A percentile compares a stretch with the other conserved stretches of the same genome.
Conservation (phyloP, 192 early-diverging fungal species). For the Entomortierella lignicola region DNA sequence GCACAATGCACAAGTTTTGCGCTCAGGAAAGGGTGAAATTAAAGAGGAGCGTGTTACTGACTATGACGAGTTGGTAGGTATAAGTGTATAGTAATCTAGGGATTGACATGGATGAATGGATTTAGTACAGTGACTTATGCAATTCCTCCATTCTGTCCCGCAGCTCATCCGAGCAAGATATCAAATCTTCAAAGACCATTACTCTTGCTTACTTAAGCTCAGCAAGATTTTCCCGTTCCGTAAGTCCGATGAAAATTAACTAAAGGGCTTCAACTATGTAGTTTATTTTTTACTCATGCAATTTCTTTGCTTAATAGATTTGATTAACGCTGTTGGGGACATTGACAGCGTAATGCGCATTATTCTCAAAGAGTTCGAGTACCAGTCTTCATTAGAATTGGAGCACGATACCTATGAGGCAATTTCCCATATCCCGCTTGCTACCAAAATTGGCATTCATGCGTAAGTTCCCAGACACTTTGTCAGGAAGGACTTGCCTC, state of each 20-base stretch:
- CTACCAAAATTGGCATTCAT: slow-evolving; percentile 69
- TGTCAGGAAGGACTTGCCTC: no score
- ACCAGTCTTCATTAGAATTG: slow-evolving; percentile 66
- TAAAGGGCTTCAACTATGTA: no score
- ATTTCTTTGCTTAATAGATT: slow-evolving; percentile 33
- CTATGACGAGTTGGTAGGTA: slow-evolving; percentile 63
- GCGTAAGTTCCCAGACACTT: slow-evolving; percentile 39
- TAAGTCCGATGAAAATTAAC: no score
- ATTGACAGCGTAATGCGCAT: slow-evolving; percentile 69
- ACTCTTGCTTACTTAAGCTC: slow-evolving; percentile 62
- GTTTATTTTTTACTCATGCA: not conserved
- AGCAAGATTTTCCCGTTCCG: slow-evolving; percentile 71
- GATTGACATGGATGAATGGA: no score
- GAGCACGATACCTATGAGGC: slow-evolving; percentile 65
- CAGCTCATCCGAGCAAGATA: slow-evolving; percentile 67
- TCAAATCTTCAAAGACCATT: slow-evolving; percentile 68
- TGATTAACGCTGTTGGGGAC: slow-evolving; percentile 67
- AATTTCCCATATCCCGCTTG: slow-evolving; percentile 68
- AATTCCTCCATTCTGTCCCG: no score
- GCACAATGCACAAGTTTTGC: slow-evolving; percentile 60
- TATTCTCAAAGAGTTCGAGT: slow-evolving; percentile 70
- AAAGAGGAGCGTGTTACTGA: slow-evolving; percentile 69
- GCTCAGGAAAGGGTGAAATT: slow-evolving; percentile 63
- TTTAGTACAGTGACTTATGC: no score
- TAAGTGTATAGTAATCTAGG: no score